Evolutionary conservation across 257 asterid genomes (phyloP).

Genomic region (Cordia subcordata): DNA sequence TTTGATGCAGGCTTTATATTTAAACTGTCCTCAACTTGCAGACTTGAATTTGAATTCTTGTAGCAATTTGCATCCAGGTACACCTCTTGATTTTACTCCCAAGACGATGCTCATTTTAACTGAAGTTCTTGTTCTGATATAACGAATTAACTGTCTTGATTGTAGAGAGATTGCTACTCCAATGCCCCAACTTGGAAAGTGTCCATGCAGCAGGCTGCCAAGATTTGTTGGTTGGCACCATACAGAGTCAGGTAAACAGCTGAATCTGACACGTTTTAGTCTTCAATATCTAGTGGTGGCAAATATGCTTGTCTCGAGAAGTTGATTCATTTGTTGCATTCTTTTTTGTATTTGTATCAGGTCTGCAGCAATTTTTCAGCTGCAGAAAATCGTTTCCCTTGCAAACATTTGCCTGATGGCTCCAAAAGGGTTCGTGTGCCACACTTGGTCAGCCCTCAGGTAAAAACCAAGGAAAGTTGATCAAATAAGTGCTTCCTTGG

Average conservation of each 20-base stretch:
- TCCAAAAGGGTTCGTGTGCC: slow-evolving; percentile 82
- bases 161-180: slow-evolving; percentile 25
- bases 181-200: slow-evolving; percentile 24
- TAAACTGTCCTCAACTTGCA: slow-evolving; percentile 75
- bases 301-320: too few species aligned
- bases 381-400: slow-evolving; percentile 36
- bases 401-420: slow-evolving; percentile 88
- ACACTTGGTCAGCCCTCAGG: slow-evolving; percentile 55
- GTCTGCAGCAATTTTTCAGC: slow-evolving; percentile 31
- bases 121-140: neutral
- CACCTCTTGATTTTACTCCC: neutral
- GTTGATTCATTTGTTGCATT: neutral
- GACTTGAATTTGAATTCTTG: slow-evolving; percentile 88
- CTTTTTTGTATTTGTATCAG: slow-evolving; percentile 28
- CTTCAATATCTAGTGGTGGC: neutral
- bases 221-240: slow-evolving; percentile 10
- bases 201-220: slow-evolving; percentile 28
- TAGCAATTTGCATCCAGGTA: slow-evolving; percentile 82
- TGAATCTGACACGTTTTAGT: neutral
- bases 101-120: neutral
- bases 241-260: slow-evolving; percentile 20
- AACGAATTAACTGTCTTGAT: neutral
- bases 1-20: slow-evolving; percentile 67
- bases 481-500: neutral
- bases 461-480: slow-evolving; percentile 10